Evolutionary conservation across 2,329 filamentous ascomycete species (phyloP).

Genomic region (Scolecobasidium constrictum): DNA sequence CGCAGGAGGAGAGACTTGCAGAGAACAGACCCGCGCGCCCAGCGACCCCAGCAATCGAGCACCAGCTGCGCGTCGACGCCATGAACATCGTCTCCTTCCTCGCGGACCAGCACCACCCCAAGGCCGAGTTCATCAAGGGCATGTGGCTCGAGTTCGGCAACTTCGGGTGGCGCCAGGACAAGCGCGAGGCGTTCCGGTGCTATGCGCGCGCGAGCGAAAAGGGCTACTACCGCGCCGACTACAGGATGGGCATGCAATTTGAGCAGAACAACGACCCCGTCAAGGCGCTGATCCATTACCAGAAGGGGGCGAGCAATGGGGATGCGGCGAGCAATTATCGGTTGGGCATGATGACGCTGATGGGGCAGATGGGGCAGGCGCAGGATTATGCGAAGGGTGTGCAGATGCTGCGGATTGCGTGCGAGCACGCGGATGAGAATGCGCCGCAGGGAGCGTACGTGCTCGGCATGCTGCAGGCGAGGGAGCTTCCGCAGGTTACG

Average conservation of each 20-base stretch:
- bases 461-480: constrained; percentile 85
- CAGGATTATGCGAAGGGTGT: constrained; percentile 72
- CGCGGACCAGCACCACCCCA: constrained; percentile 82
- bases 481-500: constrained; percentile 81
- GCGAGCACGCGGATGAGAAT: constrained; percentile 86
- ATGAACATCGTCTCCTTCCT: constrained; percentile 87
- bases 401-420: constrained; percentile 72
- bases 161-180: constrained; percentile 81
- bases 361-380: constrained; percentile 83
- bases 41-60: constrained; percentile 75
- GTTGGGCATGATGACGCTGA: constrained; percentile 92
- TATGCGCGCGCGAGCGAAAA: constrained; percentile 80
- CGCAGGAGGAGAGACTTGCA: constrained; percentile 61
- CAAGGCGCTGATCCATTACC: constrained; percentile 87
- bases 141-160: constrained; percentile 99
- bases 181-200: constrained; percentile 82
- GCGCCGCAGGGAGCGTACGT: constrained; percentile 93
- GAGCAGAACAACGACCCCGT: constrained; percentile 87
- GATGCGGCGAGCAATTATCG: constrained; percentile 85
- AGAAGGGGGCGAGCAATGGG: constrained; percentile 62
- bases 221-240: constrained; percentile 81
- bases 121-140: constrained; percentile 84
- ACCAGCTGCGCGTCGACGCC: constrained; percentile 77
- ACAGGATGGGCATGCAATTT: constrained; percentile 96
- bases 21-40: constrained; percentile 51